Percentiles rank a stretch among this genome's conserved stretches.
Evolutionary conservation across 768 basidiomycete genomes (phyloP).

Genomic region (Chalciporus chontae): DNA sequence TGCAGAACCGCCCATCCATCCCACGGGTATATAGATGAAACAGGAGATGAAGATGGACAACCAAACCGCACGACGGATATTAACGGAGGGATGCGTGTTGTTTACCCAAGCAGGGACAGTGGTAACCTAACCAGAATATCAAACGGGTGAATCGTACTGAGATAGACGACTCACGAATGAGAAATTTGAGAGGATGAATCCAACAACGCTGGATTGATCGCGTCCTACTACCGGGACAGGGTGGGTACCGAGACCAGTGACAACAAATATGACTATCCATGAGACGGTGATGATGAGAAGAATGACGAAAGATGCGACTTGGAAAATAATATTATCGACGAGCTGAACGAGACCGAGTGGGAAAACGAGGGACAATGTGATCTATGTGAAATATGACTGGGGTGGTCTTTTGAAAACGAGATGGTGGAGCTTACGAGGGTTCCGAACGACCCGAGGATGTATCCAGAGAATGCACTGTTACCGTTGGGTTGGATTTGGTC

Average conservation of each 20-base stretch:
- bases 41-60: constrained; percentile 20
- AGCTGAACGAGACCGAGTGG: constrained; percentile 23
- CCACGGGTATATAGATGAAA: constrained; percentile 22
- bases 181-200: constrained; percentile 24
- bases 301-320: constrained; percentile 19
- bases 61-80: constrained; percentile 22
- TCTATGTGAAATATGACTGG: constrained; percentile 10
- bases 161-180: constrained; percentile 16
- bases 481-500: constrained; percentile 5
- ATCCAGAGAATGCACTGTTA: constrained; percentile 17
- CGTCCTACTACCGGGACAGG: constrained; percentile 14
- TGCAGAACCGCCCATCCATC: constrained; percentile 21
- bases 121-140: constrained; percentile 13
- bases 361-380: constrained; percentile 17
- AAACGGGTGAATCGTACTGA: neutral
- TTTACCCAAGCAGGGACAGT: constrained; percentile 27
- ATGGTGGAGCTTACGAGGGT: constrained; percentile 12
- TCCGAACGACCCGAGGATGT: constrained; percentile 23
- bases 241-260: constrained; percentile 11
- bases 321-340: constrained; percentile 24
- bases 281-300: constrained; percentile 18
- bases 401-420: neutral
- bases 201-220: constrained; percentile 19
- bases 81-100: constrained; percentile 20
- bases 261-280: constrained; percentile 17